Evolutionary conservation across 495 filamentous ascomycete species (phyloP).

Genomic region (Cladorrhinum samala): DNA sequence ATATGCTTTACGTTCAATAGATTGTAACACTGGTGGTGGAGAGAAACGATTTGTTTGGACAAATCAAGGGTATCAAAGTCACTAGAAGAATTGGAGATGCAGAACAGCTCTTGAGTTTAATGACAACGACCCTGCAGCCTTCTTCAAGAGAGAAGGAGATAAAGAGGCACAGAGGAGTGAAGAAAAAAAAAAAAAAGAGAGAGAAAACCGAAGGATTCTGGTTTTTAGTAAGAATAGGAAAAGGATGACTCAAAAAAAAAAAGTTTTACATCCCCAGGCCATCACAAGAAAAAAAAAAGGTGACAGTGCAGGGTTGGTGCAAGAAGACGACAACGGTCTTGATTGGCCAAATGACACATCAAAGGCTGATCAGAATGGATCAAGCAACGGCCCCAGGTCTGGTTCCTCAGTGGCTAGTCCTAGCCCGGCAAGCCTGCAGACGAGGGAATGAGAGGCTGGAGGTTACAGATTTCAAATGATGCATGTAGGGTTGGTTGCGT

Average conservation of each 20-base stretch:
- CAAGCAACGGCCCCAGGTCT: background rate
- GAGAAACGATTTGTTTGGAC: background rate
- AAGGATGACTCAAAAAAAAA: background rate
- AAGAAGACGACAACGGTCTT: background rate
- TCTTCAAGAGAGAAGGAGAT: background rate
- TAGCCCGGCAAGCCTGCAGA: background rate
- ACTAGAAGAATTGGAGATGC: background rate
- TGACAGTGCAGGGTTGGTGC: background rate
- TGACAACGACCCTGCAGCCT: background rate
- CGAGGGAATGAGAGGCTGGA: background rate
- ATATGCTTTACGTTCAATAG: background rate
- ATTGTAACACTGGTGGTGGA: background rate
- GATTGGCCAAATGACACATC: background rate
- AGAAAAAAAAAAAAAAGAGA: constrained; percentile 3
- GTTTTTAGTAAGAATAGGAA: background rate
- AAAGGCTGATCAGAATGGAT: background rate
- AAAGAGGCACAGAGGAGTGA: background rate
- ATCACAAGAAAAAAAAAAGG: background rate
- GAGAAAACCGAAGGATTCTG: background rate
- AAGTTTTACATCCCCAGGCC: background rate
- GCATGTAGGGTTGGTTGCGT: background rate
- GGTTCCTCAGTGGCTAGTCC: background rate
- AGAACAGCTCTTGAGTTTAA: background rate
- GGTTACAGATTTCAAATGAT: background rate
- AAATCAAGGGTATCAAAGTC: background rate